Percentiles rank a stretch among this genome's conserved stretches.
Evolutionary conservation across 768 basidiomycete species (phyloP).

Genomic region (Lentinula sp.): DNA sequence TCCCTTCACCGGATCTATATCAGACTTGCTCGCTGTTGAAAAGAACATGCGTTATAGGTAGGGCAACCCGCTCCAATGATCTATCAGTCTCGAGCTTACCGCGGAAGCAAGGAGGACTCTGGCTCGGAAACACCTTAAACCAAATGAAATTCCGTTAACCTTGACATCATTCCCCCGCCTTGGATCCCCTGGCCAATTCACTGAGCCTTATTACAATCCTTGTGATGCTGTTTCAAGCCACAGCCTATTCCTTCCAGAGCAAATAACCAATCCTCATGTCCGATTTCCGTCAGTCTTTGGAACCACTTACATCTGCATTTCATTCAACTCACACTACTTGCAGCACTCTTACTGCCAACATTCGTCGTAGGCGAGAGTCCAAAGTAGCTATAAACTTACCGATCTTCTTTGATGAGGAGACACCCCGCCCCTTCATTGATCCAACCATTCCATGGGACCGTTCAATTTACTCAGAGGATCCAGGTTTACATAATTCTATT

Average conservation of each 20-base stretch:
- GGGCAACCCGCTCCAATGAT: conserved; percentile 8
- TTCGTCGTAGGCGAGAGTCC: conserved; percentile 81
- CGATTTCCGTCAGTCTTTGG: conserved; percentile 84
- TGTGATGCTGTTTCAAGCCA: conserved; percentile 77
- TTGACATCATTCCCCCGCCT: conserved; percentile 94
- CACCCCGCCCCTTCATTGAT: conserved; percentile 86
- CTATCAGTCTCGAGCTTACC: conserved; percentile 19
- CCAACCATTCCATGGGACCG: conserved; percentile 89
- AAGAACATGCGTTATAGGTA: conserved; percentile 92
- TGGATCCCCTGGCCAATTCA: conserved; percentile 85
- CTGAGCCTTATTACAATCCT: conserved; percentile 83
- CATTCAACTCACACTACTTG: conserved; percentile 9
- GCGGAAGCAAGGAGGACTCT: conserved; percentile 54
- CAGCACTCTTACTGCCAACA: conserved; percentile 97
- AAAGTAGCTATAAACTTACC: conserved; percentile 97
- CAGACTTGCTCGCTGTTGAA: conserved; percentile 86
- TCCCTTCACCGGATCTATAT: conserved; percentile 86
- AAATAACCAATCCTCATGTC: conserved; percentile 95
- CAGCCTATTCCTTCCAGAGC: conserved; percentile 90
- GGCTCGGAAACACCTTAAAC: conserved; percentile 74
- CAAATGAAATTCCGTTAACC: conserved; percentile 86
- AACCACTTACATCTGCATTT: conserved; percentile 9
- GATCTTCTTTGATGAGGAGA: conserved; percentile 81
- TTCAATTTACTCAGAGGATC: conserved; percentile 75
- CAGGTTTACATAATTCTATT: conserved; percentile 41